These are phyloP conservation scores for Dictyostelium discoideum DNA, from an alignment of 78 protist genomes.

Conservation along the genomic window DNA sequence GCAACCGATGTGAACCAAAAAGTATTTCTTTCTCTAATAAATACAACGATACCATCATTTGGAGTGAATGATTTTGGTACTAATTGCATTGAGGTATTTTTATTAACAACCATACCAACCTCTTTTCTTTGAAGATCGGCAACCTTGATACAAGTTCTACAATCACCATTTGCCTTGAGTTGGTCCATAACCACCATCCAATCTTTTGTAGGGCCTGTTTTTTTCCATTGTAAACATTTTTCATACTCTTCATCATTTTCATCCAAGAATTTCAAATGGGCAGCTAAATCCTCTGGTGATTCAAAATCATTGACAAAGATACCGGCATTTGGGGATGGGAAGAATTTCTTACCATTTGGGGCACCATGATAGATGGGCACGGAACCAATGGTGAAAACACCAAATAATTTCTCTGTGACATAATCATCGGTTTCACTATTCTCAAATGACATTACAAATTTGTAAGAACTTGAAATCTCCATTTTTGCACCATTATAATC, in stretches of 20 bases:
- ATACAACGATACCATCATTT: slow-evolving; percentile 47
- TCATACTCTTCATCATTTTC: slow-evolving; percentile 46
- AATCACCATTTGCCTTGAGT: slow-evolving; percentile 2
- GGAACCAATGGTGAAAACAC: slow-evolving; percentile 37
- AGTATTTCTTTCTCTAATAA: slow-evolving; percentile 19
- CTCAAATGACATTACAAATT: slow-evolving; percentile 81
- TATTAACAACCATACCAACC: slow-evolving; percentile 37
- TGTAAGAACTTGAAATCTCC: slow-evolving; percentile 15
- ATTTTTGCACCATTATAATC: slow-evolving; percentile 65
- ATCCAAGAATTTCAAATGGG: slow-evolving; percentile 17
- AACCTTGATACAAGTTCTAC: slow-evolving; percentile 30
- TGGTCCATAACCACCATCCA: slow-evolving; percentile 42
- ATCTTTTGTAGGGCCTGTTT: slow-evolving; percentile 29
- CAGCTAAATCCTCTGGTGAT: slow-evolving; percentile 31
- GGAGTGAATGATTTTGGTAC: slow-evolving; percentile 16
- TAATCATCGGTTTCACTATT: slow-evolving; percentile 80
- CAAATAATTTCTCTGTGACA: slow-evolving; percentile 87
- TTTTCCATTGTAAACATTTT: slow-evolving; percentile 51
- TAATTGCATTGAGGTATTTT: not conserved
- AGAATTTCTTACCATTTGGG: slow-evolving; percentile 62
- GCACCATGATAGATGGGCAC: slow-evolving; percentile 81
- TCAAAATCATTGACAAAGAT: slow-evolving; percentile 52
- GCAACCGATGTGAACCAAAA: slow-evolving; percentile 41
- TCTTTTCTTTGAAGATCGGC: slow-evolving; percentile 56
- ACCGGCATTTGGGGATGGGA: slow-evolving; percentile 19